These are phyloP conservation scores for Cladophialophora exuberans DNA, from an alignment of 2,329 filamentous ascomycete species.

Conservation along the genomic window DNA sequence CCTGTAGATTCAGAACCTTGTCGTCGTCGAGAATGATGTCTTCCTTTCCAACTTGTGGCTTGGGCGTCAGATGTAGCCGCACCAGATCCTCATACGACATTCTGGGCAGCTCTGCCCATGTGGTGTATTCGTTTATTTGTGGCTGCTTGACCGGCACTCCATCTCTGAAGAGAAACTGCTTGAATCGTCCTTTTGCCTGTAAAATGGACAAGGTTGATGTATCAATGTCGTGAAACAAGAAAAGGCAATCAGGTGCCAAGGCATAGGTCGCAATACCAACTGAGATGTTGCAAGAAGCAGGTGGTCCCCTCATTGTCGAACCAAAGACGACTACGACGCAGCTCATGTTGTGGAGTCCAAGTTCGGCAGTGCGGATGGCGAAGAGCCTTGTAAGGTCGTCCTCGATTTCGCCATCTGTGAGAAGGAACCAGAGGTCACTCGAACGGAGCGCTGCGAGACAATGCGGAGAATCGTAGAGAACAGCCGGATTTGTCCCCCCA, in stretches of 20 bases:
- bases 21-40: neutral
- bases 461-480: neutral
- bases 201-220: neutral
- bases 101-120: neutral
- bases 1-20: neutral
- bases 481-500: neutral
- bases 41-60: neutral
- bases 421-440: neutral
- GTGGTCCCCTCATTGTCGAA: constrained; percentile 5
- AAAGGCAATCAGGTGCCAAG: neutral
- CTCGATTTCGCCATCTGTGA: neutral
- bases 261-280: constrained; percentile 1
- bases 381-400: neutral
- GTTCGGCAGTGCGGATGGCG: neutral
- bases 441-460: neutral
- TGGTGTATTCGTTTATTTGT: neutral
- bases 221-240: neutral
- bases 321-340: neutral
- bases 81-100: neutral
- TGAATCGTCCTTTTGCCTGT: neutral
- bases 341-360: neutral
- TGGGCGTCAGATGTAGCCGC: neutral
- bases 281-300: constrained; percentile 4
- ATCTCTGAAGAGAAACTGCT: neutral
- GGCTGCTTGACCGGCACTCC: neutral